These are phyloP conservation scores for Termitomyces sp. DNA, from an alignment of 768 basidiomycete species.

Conservation along the genomic window DNA sequence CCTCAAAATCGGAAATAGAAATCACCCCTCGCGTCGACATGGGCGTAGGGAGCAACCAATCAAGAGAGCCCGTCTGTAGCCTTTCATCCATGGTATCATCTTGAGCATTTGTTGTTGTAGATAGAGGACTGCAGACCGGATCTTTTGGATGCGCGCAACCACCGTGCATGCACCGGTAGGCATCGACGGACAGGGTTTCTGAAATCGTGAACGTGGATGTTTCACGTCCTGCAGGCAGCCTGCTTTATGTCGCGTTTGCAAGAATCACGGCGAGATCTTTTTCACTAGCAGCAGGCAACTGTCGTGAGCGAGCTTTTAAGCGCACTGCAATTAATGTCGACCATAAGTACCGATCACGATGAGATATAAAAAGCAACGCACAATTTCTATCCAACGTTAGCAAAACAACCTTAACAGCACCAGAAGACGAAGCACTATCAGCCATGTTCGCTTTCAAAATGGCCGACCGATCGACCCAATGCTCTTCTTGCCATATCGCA, in stretches of 20 bases:
- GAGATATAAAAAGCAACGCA: conserved; percentile 37
- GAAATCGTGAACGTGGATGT: background rate
- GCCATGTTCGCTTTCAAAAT: conserved; percentile 50
- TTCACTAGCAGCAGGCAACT: conserved; percentile 82
- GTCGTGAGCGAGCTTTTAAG: conserved; percentile 83
- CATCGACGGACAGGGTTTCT: background rate
- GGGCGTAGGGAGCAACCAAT: background rate
- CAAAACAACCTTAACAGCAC: conserved; percentile 79
- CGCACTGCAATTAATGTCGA: conserved; percentile 54
- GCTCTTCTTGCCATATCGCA: conserved; percentile 90
- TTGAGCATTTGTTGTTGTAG: background rate
- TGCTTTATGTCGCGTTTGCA: conserved; percentile 14
- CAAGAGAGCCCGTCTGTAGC: conserved; percentile 4
- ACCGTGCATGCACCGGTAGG: background rate
- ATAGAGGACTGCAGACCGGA: background rate
- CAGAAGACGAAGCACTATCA: conserved; percentile 32
- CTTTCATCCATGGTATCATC: background rate
- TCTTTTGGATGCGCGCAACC: background rate
- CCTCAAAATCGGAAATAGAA: background rate
- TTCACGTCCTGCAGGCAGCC: background rate
- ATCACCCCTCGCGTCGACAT: background rate
- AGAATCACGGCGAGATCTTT: conserved; percentile 79
- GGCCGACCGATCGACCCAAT: conserved; percentile 83
- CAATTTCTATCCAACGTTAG: conserved; percentile 91
- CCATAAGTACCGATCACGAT: background rate